A percentile compares a stretch with the other conserved stretches of the same genome.
Evolutionary conservation across 2,329 filamentous ascomycete genomes (phyloP).

Genomic region (Cercospora zeae-maydis): DNA sequence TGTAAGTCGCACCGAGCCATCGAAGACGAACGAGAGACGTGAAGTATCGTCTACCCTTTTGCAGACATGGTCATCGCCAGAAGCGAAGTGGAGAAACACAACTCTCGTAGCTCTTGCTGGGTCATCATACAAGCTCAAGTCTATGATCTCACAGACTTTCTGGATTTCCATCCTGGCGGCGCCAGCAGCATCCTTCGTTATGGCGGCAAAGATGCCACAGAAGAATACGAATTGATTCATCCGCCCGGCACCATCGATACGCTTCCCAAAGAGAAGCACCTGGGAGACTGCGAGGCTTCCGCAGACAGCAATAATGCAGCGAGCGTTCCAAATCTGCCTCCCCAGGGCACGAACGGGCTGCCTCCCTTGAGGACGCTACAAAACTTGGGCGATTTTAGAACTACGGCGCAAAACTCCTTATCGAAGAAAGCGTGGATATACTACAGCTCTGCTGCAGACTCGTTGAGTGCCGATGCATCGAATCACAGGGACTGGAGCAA

Average conservation of each 20-base stretch:
- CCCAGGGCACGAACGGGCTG: background rate
- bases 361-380: background rate
- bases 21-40: background rate
- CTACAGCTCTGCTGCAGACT: background rate
- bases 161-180: slow-evolving; percentile 80
- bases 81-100: slow-evolving; percentile 53
- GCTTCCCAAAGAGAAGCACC: background rate
- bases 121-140: slow-evolving; percentile 79
- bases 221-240: slow-evolving; percentile 80
- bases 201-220: slow-evolving; percentile 84
- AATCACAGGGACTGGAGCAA: background rate
- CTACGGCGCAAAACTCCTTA: background rate
- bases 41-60: background rate
- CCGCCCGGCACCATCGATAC: slow-evolving; percentile 76
- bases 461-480: background rate
- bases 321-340: background rate
- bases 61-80: background rate
- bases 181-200: slow-evolving; percentile 90
- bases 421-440: slow-evolving; percentile 13
- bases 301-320: background rate
- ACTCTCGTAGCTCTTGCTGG: slow-evolving; percentile 76
- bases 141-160: slow-evolving; percentile 78
- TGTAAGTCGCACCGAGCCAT: background rate
- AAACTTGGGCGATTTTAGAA: background rate
- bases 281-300: background rate